phyloP scores from a whole-genome alignment of 768 basidiomycete species.

The Amanita molliuscula region DNA sequence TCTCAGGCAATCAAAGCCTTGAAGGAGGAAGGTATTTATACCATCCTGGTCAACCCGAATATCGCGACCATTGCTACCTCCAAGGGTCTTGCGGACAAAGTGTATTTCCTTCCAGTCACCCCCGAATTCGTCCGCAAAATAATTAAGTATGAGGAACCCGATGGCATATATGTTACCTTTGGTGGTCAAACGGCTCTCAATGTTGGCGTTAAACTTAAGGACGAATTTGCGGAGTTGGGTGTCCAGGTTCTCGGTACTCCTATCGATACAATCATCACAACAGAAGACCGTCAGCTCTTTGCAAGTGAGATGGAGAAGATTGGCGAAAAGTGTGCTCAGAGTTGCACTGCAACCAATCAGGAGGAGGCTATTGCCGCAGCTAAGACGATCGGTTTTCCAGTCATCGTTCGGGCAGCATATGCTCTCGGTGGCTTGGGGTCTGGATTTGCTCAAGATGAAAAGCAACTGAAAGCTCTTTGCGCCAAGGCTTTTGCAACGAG shows the following conservation, averaged over 20 bases:
- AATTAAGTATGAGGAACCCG: slow-evolving; percentile 97
- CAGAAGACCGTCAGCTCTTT: slow-evolving; percentile 93
- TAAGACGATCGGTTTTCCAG: slow-evolving; percentile 79
- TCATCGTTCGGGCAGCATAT: slow-evolving; percentile 95
- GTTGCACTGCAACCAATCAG: slow-evolving; percentile 73
- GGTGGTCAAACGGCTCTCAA: slow-evolving; percentile 96
- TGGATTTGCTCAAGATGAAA: slow-evolving; percentile 92
- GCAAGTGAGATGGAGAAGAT: slow-evolving; percentile 92
- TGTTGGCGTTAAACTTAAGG: slow-evolving; percentile 96
- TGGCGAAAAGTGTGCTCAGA: slow-evolving; percentile 91
- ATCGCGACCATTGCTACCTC: slow-evolving; percentile 98
- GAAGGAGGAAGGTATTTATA: slow-evolving; percentile 98
- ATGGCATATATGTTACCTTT: slow-evolving; percentile 98
- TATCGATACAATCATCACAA: slow-evolving; percentile 94
- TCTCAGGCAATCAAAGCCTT: slow-evolving; percentile 99
- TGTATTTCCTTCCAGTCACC: slow-evolving; percentile 98
- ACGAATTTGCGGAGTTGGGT: slow-evolving; percentile 85
- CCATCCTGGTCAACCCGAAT: slow-evolving; percentile 97
- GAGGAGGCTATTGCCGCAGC: slow-evolving; percentile 85
- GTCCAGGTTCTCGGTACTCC: slow-evolving; percentile 94
- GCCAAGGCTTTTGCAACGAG: slow-evolving; percentile 95
- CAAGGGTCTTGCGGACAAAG: slow-evolving; percentile 96
- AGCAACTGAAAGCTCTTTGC: slow-evolving; percentile 81
- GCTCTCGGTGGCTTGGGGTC: slow-evolving; percentile 93
- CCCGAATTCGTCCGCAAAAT: slow-evolving; percentile 97